These are phyloP conservation scores for Saposhnikovia divaricata DNA, from an alignment of 129 eudicot species.

Conservation along the genomic window DNA sequence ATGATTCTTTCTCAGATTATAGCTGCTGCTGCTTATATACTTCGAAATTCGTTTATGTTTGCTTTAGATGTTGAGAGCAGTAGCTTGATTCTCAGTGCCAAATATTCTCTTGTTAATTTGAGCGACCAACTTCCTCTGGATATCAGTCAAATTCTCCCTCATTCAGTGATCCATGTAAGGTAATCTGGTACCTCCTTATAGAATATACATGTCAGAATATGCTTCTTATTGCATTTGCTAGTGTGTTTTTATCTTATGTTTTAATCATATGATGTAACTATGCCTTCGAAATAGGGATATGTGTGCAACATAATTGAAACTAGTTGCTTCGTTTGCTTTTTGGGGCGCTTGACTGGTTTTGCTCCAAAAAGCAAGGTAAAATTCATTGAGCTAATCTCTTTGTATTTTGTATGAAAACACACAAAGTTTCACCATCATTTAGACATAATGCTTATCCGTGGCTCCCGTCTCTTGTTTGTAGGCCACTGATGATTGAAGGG, in stretches of 20 bases:
- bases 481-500: constrained; percentile 64
- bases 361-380: constrained; percentile 77
- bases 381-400: neutral
- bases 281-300: constrained; percentile 56
- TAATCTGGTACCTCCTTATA: neutral
- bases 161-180: constrained; percentile 79
- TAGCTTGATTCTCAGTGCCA: constrained; percentile 64
- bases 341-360: constrained; percentile 93
- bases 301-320: constrained; percentile 73
- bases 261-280: constrained; percentile 7
- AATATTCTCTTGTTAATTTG: constrained; percentile 64
- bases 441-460: constrained; percentile 2
- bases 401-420: neutral
- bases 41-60: neutral
- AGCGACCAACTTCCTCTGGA: constrained; percentile 59
- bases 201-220: neutral
- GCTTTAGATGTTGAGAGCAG: constrained; percentile 65
- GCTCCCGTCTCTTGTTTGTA: constrained; percentile 16
- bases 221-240: neutral
- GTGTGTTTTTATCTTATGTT: neutral
- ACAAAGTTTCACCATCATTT: neutral
- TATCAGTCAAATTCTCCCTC: constrained; percentile 43
- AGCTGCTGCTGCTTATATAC: neutral
- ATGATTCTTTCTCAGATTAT: neutral
- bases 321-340: constrained; percentile 86